Evolutionary conservation across 2,329 filamentous ascomycete genomes (phyloP).

Genomic region (Paracoccidioides lutzii): DNA sequence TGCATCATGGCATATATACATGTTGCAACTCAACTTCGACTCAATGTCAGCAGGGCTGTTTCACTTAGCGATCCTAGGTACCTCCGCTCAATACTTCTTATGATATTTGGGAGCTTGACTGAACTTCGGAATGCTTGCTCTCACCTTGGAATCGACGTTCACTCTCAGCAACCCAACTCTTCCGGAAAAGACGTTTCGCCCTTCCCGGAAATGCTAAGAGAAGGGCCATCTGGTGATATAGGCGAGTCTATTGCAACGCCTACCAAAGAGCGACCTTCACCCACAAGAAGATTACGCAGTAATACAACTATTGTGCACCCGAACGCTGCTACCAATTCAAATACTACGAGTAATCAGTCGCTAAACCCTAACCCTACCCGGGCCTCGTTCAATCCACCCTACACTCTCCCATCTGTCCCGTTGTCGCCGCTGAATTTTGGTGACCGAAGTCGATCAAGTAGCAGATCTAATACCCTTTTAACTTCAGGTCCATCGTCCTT

Average conservation of each 20-base stretch:
- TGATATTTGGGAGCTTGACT: constrained; percentile 45
- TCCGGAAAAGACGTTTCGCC: constrained; percentile 1
- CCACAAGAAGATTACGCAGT: constrained; percentile 36
- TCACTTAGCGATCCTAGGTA: constrained; percentile 44
- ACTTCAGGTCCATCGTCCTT: constrained; percentile 36
- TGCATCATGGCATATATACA: constrained; percentile 39
- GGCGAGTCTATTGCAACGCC: constrained; percentile 29
- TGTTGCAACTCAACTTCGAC: constrained; percentile 37
- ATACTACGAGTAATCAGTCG: constrained; percentile 12
- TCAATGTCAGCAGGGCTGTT: constrained; percentile 39
- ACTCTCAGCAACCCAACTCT: constrained; percentile 17
- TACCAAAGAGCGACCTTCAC: constrained; percentile 33
- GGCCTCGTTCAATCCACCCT: constrained; percentile 10
- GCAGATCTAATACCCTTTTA: constrained; percentile 42
- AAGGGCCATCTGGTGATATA: constrained; percentile 18
- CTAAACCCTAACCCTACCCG: constrained; percentile 21
- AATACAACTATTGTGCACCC: constrained; percentile 40
- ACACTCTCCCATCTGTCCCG: background rate
- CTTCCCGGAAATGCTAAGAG: constrained; percentile 20
- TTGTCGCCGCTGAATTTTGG: constrained; percentile 22
- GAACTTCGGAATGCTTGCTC: constrained; percentile 48
- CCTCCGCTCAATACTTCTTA: constrained; percentile 45
- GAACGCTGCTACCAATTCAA: constrained; percentile 20
- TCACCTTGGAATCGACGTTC: constrained; percentile 31
- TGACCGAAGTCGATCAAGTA: constrained; percentile 34